A percentile compares a stretch with the other conserved stretches of the same genome.
Conservation (phyloP, 352 stramenopile genomes). For the Phytopythium kandeliae region DNA sequence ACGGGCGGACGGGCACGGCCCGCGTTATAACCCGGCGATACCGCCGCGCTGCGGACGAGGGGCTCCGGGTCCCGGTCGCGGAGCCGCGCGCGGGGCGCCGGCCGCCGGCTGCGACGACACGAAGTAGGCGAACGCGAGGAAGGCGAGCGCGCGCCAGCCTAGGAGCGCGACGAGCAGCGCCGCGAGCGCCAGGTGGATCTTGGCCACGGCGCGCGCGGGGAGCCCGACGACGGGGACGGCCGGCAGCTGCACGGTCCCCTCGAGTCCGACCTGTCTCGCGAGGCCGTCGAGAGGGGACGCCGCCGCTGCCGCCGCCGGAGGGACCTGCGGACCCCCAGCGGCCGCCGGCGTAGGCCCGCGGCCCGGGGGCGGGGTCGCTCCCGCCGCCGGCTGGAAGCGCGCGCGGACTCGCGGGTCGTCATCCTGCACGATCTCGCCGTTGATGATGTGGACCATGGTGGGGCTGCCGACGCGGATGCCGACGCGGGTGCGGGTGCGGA, state of each 20-base stretch:
- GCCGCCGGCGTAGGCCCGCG: constrained; percentile 9
- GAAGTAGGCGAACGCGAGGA: constrained; percentile 63
- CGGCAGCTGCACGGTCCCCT: constrained; percentile 58
- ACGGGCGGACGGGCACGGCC: no score
- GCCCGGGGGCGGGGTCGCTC: constrained; percentile 4
- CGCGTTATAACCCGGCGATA: neutral
- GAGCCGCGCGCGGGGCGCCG: neutral
- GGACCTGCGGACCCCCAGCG: constrained; percentile 3
- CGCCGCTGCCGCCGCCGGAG: neutral
- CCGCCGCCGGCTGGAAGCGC: constrained; percentile 14
- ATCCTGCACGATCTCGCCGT: constrained; percentile 82
- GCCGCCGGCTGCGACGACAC: constrained; percentile 40
- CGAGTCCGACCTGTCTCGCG: constrained; percentile 44
- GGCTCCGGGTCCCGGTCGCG: neutral
- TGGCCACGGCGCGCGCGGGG: constrained; percentile 46
- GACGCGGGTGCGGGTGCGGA: neutral
- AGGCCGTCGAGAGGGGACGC: constrained; percentile 43
- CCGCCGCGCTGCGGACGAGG: neutral
- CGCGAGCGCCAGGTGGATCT: constrained; percentile 59
- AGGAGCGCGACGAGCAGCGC: constrained; percentile 54
- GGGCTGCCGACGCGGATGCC: neutral
- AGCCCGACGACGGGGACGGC: constrained; percentile 37
- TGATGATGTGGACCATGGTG: constrained; percentile 86
- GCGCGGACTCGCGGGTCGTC: constrained; percentile 70
- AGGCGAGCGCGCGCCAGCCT: constrained; percentile 68